Percentiles rank a stretch among this genome's conserved stretches.
Conservation (phyloP, 371 early-diverging fungal genomes). For the Chytridiales sp. region DNA sequence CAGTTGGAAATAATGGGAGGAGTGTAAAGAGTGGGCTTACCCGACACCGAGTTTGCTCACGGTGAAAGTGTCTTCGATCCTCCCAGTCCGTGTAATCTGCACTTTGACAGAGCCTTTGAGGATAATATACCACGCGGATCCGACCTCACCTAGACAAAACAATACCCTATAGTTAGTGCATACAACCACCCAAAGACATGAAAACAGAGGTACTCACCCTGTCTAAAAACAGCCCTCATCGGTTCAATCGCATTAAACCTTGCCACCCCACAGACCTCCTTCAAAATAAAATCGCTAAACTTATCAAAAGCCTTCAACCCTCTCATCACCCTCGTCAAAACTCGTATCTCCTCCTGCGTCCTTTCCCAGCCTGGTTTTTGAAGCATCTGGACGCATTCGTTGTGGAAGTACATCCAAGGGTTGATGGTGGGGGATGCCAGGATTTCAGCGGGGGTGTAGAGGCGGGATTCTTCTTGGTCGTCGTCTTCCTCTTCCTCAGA, state of each 20-base stretch:
- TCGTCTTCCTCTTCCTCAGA: no score
- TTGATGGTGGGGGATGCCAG: not conserved
- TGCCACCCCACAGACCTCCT: conserved; percentile 37
- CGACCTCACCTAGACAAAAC: conserved; percentile 29
- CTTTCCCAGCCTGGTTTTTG: conserved; percentile 25
- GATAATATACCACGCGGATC: conserved; percentile 45
- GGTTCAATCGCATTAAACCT: conserved; percentile 21
- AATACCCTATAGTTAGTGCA: not conserved
- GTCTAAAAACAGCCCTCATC: conserved; percentile 38
- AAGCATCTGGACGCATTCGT: conserved; percentile 15
- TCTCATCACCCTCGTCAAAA: conserved; percentile 25
- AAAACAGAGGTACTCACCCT: conserved; percentile 31
- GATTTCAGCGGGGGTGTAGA: not conserved
- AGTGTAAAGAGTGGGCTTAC: not conserved
- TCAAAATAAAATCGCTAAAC: conserved; percentile 36
- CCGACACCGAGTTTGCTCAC: conserved; percentile 30
- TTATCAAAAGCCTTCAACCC: conserved; percentile 29
- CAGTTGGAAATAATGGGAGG: not conserved
- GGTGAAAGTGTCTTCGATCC: conserved; percentile 30
- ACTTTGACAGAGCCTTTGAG: conserved; percentile 34
- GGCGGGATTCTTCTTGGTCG: not conserved
- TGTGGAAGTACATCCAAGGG: conserved; percentile 16
- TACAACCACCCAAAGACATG: not conserved
- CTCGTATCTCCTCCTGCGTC: conserved; percentile 30
- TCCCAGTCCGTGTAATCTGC: conserved; percentile 25